Evolutionary conservation across 2,329 filamentous ascomycete genomes (phyloP).

Genomic region (Calonectria fujianensis): DNA sequence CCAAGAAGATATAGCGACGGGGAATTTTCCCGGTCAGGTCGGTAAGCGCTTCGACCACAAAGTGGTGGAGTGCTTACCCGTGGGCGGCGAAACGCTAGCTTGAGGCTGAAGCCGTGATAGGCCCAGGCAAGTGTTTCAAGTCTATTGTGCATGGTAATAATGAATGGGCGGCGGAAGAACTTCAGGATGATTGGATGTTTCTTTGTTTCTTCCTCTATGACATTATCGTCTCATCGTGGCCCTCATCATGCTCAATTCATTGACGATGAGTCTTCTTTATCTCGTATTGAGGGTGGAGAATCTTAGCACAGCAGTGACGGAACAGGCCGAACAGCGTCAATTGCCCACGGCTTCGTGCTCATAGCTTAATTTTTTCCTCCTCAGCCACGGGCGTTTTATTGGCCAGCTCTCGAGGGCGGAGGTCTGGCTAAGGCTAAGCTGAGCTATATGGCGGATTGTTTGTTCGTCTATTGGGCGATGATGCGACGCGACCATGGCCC

Average conservation of each 20-base stretch:
- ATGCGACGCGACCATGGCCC: background rate
- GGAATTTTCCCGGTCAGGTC: conserved; percentile 39
- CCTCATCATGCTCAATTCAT: background rate
- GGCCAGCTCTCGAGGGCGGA: background rate
- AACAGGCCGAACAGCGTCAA: background rate
- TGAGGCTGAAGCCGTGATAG: conserved; percentile 37
- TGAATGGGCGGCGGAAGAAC: background rate
- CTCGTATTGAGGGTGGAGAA: background rate
- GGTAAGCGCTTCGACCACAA: conserved; percentile 39
- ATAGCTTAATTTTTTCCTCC: background rate
- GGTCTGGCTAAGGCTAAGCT: conserved; percentile 7
- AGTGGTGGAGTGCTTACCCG: conserved; percentile 40
- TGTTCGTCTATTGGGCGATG: background rate
- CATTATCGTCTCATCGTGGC: background rate
- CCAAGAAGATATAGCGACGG: background rate
- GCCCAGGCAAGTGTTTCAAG: conserved; percentile 22
- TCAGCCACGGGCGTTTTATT: background rate
- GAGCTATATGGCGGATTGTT: background rate
- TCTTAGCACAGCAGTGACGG: background rate
- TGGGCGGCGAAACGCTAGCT: conserved; percentile 40
- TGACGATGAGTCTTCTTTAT: background rate
- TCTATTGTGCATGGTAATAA: conserved; percentile 12
- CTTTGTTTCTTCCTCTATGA: background rate
- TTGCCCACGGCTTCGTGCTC: background rate
- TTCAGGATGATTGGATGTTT: no score